Percentiles rank a stretch among this genome's conserved stretches.
These are phyloP conservation scores for Boletus edulis DNA, from an alignment of 768 basidiomycete genomes.

Conservation along the genomic window DNA sequence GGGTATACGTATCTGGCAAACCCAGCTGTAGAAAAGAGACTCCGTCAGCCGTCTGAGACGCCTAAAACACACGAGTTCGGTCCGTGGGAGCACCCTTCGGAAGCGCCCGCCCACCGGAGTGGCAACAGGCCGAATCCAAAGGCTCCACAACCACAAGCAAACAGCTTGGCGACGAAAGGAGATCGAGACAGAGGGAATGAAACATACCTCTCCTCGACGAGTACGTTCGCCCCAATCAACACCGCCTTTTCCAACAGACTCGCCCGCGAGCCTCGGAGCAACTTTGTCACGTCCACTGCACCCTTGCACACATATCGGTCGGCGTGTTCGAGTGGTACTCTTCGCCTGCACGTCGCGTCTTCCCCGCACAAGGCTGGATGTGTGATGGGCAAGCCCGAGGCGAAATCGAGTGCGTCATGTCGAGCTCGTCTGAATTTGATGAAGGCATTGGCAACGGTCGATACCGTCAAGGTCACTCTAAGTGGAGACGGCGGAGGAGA, in stretches of 20 bases:
- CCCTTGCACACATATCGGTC: constrained; percentile 57
- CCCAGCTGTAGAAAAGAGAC: constrained; percentile 47
- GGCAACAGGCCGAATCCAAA: background rate
- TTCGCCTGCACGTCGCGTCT: constrained; percentile 23
- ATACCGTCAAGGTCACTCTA: constrained; percentile 22
- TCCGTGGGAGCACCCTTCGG: background rate
- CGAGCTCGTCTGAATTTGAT: constrained; percentile 48
- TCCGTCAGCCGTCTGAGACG: constrained; percentile 1
- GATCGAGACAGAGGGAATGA: background rate
- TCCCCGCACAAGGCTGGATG: constrained; percentile 33
- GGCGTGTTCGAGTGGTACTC: constrained; percentile 33
- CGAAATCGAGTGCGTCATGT: constrained; percentile 33
- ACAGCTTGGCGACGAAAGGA: background rate
- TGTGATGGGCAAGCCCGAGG: constrained; percentile 39
- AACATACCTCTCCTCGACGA: constrained; percentile 70
- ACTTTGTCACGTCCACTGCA: constrained; percentile 57
- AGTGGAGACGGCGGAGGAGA: constrained; percentile 23
- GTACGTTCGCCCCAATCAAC: constrained; percentile 51
- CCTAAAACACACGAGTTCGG: background rate
- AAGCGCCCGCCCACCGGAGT: background rate
- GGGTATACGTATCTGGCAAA: constrained; percentile 54
- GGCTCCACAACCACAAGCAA: too few relatives aligned
- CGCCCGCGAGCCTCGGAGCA: constrained; percentile 55
- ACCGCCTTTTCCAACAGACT: constrained; percentile 50
- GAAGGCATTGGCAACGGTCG: constrained; percentile 51